Percentiles rank a stretch among this genome's conserved stretches.
Conservation (phyloP, 345 rosid species). For the Ceriops decandra region DNA sequence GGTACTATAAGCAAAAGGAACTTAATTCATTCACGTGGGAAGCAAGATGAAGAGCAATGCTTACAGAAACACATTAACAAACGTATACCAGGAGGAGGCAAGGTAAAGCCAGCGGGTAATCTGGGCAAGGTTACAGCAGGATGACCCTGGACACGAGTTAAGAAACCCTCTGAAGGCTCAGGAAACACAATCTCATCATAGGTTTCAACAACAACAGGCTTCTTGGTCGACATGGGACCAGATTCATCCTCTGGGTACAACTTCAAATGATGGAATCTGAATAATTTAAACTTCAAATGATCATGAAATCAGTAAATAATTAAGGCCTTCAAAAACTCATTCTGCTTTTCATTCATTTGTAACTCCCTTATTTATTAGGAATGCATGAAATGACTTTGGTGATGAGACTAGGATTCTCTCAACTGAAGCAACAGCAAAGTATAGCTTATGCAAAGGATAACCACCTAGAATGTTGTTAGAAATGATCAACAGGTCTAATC, state of each 20-base stretch:
- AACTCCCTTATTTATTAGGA: background rate
- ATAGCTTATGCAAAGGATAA: background rate
- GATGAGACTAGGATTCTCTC: background rate
- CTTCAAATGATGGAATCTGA: conserved; percentile 30
- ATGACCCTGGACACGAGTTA: conserved; percentile 30
- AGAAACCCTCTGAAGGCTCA: conserved; percentile 31
- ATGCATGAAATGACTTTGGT: background rate
- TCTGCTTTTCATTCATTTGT: no score
- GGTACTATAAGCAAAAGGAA: conserved; percentile 12
- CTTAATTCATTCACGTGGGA: background rate
- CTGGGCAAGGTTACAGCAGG: conserved; percentile 30
- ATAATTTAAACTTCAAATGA: background rate
- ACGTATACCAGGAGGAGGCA: conserved; percentile 21
- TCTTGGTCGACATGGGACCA: conserved; percentile 27
- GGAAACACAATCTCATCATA: conserved; percentile 34
- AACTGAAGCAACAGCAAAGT: background rate
- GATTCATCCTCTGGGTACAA: conserved; percentile 32
- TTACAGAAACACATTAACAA: background rate
- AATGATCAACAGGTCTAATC: no score
- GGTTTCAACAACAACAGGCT: conserved; percentile 33
- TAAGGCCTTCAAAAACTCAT: no score
- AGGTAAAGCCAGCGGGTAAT: conserved; percentile 32
- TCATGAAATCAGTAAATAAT: no score
- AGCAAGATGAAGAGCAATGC: conserved; percentile 10
- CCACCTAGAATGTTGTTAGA: no score